Conservation (phyloP, 164 flowering plant species). For the Annona squamosa region DNA sequence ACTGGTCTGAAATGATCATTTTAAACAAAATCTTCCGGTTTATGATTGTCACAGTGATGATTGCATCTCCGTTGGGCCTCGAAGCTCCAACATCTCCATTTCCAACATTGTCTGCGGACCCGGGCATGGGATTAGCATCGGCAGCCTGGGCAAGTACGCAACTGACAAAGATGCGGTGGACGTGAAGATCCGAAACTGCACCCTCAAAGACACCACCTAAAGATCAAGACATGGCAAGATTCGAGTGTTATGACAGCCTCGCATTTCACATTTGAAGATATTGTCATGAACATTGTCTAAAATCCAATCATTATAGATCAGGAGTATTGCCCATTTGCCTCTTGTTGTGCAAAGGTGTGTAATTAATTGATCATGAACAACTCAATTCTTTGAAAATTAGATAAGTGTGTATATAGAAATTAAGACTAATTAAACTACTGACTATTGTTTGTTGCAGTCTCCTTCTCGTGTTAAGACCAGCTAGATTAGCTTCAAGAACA, state of each 20-base stretch:
- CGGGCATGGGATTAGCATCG: slow-evolving; percentile 36
- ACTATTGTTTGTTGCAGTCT: slow-evolving; percentile 1
- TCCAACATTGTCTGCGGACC: slow-evolving; percentile 25
- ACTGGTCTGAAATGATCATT: too few relatives aligned
- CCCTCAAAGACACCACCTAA: slow-evolving; percentile 23
- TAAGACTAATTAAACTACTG: not conserved
- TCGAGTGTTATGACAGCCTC: slow-evolving; percentile 15
- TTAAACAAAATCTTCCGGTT: slow-evolving; percentile 4
- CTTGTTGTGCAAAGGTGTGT: slow-evolving; percentile 2
- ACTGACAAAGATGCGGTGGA: slow-evolving; percentile 27
- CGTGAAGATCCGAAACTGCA: slow-evolving; percentile 27
- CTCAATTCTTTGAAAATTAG: too few relatives aligned
- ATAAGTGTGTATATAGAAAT: too few relatives aligned
- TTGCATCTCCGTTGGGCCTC: slow-evolving; percentile 29
- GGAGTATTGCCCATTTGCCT: slow-evolving; percentile 32
- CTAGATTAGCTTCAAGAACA: slow-evolving; percentile 40
- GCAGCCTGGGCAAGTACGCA: slow-evolving; percentile 29
- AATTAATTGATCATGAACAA: not conserved
- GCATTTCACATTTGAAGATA: slow-evolving; percentile 27
- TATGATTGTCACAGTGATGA: slow-evolving; percentile 29
- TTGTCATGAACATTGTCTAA: slow-evolving; percentile 34
- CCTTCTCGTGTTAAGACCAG: slow-evolving; percentile 26
- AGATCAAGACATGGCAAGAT: slow-evolving; percentile 41
- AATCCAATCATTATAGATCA: slow-evolving; percentile 70
- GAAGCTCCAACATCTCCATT: slow-evolving; percentile 16